Base-by-base conservation (phyloP, 345 rosid species). In the Eucalyptus leucophloia region DNA sequence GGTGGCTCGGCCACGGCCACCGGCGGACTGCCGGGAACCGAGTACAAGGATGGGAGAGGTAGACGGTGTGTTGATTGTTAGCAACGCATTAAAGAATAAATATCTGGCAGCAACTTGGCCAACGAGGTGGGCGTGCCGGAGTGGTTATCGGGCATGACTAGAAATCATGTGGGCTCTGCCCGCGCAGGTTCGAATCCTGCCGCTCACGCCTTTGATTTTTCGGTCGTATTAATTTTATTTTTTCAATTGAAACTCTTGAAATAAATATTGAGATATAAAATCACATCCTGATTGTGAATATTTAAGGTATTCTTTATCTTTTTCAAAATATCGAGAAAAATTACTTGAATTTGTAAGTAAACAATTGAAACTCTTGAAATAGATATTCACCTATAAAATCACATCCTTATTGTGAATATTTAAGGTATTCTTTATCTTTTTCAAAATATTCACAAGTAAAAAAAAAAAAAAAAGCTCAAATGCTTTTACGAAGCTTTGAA, bases 131-230 rank as follows among this genome's bases (percentile, higher is more conserved):
- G 91, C 96, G 96, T 95, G 97, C 96, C 98, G 96, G 96, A 96
- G 97, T 95, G 98, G 98, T 96, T 96, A 95, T 95, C 96, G 96
- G 96, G 97, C 98, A 95, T 96, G 96, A 95, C 98, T 95, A 96
- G 97, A 96, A 96, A 95, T 96, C 96, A 96, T 95, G 97, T 96
- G 97, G 97, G 96, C 98, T 95, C 44, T 94, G 97, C 97, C 94
- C 96, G 96, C 97, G 96, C 96, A 95, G 96, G 96, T 95, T 95
- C 96, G 97, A 95, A 94, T 96, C 96, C 96, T 94, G 93, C 96
- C 95, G 95, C 90, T 42, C 95, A 94, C 95, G 95, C 14, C 7
- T 19, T 18, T 18, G 11, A 5, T 2, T 18, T 72, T 37, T 1
- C 0, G 15, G 8, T 3, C 0, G 32, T 60, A 3, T 60, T 60